phyloP scores from a whole-genome alignment of 1,139 yeast genomes.

The Candida sp. region DNA sequence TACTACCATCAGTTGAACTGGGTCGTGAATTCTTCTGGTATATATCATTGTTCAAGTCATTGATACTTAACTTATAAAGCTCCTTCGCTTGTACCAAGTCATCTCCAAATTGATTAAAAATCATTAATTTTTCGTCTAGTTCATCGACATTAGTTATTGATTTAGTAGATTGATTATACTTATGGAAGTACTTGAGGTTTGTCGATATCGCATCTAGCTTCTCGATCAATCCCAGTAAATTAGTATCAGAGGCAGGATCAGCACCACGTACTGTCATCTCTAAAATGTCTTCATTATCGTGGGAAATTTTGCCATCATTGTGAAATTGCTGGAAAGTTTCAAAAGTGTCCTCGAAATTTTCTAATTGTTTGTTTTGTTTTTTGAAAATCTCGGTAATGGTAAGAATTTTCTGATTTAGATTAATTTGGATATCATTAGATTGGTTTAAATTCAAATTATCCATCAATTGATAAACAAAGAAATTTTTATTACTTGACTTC shows the following conservation, averaged over 20 bases:
- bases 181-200: constrained; percentile 35
- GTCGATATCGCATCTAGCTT: constrained; percentile 33
- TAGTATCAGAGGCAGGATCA: constrained; percentile 35
- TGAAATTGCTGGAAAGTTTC: constrained; percentile 18
- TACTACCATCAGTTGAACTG: constrained; percentile 4
- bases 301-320: constrained; percentile 1
- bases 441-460: constrained; percentile 20
- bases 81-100: constrained; percentile 29
- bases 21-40: constrained; percentile 1
- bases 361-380: constrained; percentile 21
- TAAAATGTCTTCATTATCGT: constrained; percentile 21
- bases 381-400: constrained; percentile 20
- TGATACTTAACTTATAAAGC: constrained; percentile 26
- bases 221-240: constrained; percentile 53
- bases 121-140: constrained; percentile 33
- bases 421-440: constrained; percentile 1
- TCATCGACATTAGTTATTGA: constrained; percentile 27
- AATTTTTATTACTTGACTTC: constrained; percentile 19
- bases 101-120: constrained; percentile 34
- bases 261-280: constrained; percentile 8
- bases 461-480: constrained; percentile 28
- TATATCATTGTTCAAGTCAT: constrained; percentile 26
- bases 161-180: constrained; percentile 33
- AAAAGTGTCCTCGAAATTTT: constrained; percentile 18
- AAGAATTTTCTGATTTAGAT: constrained; percentile 15